These are phyloP conservation scores for Kondoa malvinella DNA, from an alignment of 768 basidiomycete genomes.

Conservation along the genomic window DNA sequence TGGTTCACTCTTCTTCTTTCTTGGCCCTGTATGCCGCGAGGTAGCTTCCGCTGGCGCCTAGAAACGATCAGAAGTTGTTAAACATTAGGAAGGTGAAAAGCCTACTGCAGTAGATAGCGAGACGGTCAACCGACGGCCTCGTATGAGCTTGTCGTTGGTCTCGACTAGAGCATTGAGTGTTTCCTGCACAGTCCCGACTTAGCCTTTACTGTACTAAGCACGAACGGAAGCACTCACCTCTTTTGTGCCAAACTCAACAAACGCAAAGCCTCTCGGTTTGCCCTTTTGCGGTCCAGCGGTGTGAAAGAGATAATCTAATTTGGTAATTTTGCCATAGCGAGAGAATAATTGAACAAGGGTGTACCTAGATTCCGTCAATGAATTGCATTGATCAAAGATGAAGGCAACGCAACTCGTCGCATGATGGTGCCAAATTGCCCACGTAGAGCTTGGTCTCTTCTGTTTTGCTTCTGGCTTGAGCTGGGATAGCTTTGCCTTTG, in stretches of 20 bases:
- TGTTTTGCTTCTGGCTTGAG: background rate
- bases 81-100: background rate
- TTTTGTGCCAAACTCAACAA: constrained; percentile 63
- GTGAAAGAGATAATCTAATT: constrained; percentile 89
- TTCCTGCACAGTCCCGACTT: constrained; percentile 55
- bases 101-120: constrained; percentile 71
- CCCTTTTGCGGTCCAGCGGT: constrained; percentile 75
- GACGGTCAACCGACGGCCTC: constrained; percentile 77
- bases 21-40: background rate
- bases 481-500: constrained; percentile 10
- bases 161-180: constrained; percentile 56
- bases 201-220: background rate
- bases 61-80: constrained; percentile 25
- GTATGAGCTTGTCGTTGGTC: constrained; percentile 60
- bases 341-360: constrained; percentile 74
- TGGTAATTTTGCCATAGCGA: constrained; percentile 79
- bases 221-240: constrained; percentile 46
- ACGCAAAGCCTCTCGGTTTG: constrained; percentile 88
- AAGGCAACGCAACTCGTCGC: constrained; percentile 21
- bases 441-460: constrained; percentile 20
- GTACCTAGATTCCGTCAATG: constrained; percentile 41
- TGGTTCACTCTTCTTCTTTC: constrained; percentile 35
- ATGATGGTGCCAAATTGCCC: constrained; percentile 18
- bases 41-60: constrained; percentile 20
- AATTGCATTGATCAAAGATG: background rate